These are phyloP conservation scores for Pelargonium cotyledonis DNA, from an alignment of 441 rosid species.

Conservation along the genomic window DNA sequence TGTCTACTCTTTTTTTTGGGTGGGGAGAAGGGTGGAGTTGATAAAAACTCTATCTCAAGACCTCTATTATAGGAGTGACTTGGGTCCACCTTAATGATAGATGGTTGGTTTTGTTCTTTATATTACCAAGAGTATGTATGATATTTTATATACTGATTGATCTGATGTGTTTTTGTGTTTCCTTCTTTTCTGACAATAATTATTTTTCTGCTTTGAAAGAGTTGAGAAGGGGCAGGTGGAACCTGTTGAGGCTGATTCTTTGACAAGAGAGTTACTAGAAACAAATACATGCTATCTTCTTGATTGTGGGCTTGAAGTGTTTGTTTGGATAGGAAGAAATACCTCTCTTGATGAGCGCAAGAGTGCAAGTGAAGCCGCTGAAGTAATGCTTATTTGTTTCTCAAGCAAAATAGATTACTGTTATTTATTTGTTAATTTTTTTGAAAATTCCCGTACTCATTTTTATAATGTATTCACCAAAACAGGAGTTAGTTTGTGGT, in stretches of 20 bases:
- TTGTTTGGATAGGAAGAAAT: conserved; percentile 92
- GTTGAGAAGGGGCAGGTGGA: conserved; percentile 56
- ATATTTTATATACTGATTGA: neutral
- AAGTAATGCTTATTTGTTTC: conserved; percentile 41
- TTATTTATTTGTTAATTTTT: neutral
- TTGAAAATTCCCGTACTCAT: conserved; percentile 17
- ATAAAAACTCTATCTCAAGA: too few relatives aligned
- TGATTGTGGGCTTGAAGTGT: conserved; percentile 86
- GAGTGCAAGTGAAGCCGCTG: conserved; percentile 66
- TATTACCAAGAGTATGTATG: neutral
- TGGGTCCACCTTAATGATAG: too few relatives aligned
- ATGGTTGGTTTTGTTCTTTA: neutral
- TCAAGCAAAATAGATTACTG: neutral
- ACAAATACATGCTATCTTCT: conserved; percentile 80
- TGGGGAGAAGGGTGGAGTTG: too few relatives aligned
- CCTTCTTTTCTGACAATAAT: neutral
- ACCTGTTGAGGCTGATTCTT: conserved; percentile 66
- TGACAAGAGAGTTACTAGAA: conserved; percentile 65
- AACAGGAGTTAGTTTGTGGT: conserved; percentile 64
- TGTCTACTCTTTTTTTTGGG: too few relatives aligned
- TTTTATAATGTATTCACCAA: conserved; percentile 20
- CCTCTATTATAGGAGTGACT: too few relatives aligned
- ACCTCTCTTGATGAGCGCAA: conserved; percentile 98
- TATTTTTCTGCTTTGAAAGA: conserved; percentile 32
- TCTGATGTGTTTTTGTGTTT: neutral